Base-by-base conservation (phyloP, 495 filamentous ascomycete genomes). In the Jackrogersella minutella region DNA sequence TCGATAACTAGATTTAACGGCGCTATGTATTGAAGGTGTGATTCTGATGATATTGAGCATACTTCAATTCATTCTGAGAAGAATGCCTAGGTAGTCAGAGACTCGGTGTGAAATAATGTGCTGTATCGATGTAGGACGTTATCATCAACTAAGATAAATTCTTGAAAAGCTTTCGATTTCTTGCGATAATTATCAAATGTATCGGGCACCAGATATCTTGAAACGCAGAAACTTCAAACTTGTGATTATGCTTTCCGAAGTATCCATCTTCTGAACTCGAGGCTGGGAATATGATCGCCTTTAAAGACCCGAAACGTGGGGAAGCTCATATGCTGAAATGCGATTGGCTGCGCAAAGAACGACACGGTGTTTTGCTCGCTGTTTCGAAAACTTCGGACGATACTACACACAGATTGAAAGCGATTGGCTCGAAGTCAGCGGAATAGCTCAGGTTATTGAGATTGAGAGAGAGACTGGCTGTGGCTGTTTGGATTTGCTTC, bases 321-420 rank as follows among this genome's bases (percentile, higher is more conserved):
- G 37, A 37, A 39, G n/a, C 17, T 13, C 14, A 19, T 7, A 49
- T 47, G 22, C 28, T 61, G n/a, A 7, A 37, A 69, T 69, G 66
- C 66, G 66, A 69, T 69, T 69, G 61, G 66, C n/a, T 54, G 9
- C 44, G 2, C 31, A 47, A 19, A n/a, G n/a, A 33, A 19, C 14
- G 22, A 33, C 21, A 44, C 13, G 36, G 22, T 40, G 66, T 69
- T 69, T 69, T 65, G 62, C 13, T 31, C 19, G 53, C 40, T 8
- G 66, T 69, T 60, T 69, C 56, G 62, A 49, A 69, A 69, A 58
- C 55, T 50, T 52, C 66, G 39, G 61, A 58, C 44, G 37, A 66
- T 22, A 58, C 28, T 53, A 37, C 26, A 44, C 22, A 26, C 11
- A 24, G 16, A n/a, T 13, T 33, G 28, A 17, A 56, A 19, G 46